A percentile compares a stretch with the other conserved stretches of the same genome.
Conservation (phyloP, 2,329 filamentous ascomycete genomes). For the Beauveria sp. region DNA sequence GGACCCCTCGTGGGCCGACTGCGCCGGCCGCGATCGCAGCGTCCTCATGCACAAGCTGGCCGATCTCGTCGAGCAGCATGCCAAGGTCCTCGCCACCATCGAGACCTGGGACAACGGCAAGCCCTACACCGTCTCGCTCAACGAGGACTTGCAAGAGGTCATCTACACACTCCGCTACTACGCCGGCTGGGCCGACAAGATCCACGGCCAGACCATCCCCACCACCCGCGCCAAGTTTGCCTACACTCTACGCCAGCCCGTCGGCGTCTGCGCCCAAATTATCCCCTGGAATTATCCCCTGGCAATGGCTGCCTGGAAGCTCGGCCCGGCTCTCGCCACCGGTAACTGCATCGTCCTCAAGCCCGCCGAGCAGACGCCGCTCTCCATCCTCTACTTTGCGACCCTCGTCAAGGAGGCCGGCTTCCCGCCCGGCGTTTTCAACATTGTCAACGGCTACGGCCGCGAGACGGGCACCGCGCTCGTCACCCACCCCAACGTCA, state of each 20-base stretch:
- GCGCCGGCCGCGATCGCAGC: conserved; percentile 59
- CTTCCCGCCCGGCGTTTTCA: conserved; percentile 71
- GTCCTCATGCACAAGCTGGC: conserved; percentile 64
- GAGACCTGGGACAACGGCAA: conserved; percentile 80
- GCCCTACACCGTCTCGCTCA: conserved; percentile 57
- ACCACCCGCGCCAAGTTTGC: conserved; percentile 62
- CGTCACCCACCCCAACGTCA: conserved; percentile 58
- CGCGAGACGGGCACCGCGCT: conserved; percentile 61
- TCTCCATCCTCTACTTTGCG: conserved; percentile 58
- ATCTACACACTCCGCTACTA: conserved; percentile 58
- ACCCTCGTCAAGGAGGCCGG: conserved; percentile 64
- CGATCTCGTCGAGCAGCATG: conserved; percentile 60
- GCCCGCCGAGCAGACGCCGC: conserved; percentile 59
- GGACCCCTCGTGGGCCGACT: conserved; percentile 59
- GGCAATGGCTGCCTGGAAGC: conserved; percentile 53
- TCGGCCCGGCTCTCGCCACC: conserved; percentile 61
- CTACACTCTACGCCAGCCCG: conserved; percentile 66
- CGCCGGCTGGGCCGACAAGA: conserved; percentile 71
- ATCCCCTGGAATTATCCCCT: conserved; percentile 68
- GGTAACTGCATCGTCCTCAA: conserved; percentile 60
- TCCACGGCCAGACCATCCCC: conserved; percentile 68
- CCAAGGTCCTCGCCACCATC: conserved; percentile 36
- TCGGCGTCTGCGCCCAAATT: conserved; percentile 70
- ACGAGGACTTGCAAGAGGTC: conserved; percentile 52
- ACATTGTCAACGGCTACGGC: conserved; percentile 67